Evolutionary conservation across 1,284 basidiomycete genomes (phyloP).

Genomic region (Tilletia walkeri): DNA sequence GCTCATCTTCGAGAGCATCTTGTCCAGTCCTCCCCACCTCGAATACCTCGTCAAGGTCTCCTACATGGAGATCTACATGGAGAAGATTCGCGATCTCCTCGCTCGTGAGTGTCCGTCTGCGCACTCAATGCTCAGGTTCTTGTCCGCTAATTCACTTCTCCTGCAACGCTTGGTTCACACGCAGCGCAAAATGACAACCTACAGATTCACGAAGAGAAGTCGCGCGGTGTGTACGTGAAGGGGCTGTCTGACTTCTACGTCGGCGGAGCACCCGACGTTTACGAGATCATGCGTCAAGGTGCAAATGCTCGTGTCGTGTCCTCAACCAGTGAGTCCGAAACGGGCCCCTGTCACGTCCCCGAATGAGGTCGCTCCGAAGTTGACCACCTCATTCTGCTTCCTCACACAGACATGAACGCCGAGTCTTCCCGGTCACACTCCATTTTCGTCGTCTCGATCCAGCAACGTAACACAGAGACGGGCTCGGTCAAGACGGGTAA

Average conservation of each 20-base stretch:
- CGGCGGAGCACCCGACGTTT: constrained; percentile 73
- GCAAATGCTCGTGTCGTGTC: constrained; percentile 86
- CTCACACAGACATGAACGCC: constrained; percentile 79
- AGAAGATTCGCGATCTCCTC: constrained; percentile 90
- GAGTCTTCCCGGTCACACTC: constrained; percentile 99
- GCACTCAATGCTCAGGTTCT: neutral
- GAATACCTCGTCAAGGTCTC: constrained; percentile 99
- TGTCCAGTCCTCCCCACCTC: constrained; percentile 87
- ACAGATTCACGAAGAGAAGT: constrained; percentile 97
- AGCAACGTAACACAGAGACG: constrained; percentile 92
- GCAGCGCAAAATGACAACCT: constrained; percentile 96
- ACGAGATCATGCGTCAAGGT: constrained; percentile 97
- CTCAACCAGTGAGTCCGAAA: constrained; percentile 66
- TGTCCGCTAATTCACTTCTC: neutral
- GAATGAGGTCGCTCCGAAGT: neutral
- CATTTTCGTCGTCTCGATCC: constrained; percentile 96
- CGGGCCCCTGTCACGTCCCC: neutral
- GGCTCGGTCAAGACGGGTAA: constrained; percentile 96
- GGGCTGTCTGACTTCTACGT: constrained; percentile 97
- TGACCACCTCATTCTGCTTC: neutral
- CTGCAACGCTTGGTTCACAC: constrained; percentile 14
- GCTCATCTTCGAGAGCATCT: constrained; percentile 97
- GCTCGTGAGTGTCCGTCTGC: constrained; percentile 70
- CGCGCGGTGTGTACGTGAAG: constrained; percentile 96
- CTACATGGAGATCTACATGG: constrained; percentile 99